These are phyloP conservation scores for Tulasnella sp. DNA, from an alignment of 768 basidiomycete genomes.

Conservation along the genomic window DNA sequence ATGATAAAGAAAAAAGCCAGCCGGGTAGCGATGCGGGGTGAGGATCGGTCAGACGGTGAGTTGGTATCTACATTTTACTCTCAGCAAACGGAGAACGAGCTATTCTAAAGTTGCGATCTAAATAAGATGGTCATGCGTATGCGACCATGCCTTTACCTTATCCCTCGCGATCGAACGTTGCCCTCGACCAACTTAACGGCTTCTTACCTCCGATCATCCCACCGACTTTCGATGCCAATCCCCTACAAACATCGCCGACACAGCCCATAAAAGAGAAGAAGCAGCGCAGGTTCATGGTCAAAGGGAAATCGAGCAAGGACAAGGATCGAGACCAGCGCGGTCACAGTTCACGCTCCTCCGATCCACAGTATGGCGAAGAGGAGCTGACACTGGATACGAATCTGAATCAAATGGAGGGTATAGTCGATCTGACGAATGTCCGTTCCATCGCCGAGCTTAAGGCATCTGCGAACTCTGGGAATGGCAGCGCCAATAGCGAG, in stretches of 20 bases:
- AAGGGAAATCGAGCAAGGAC: background rate
- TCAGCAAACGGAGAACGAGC: no score
- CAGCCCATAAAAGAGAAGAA: slow-evolving; percentile 7
- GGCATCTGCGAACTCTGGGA: background rate
- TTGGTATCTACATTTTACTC: background rate
- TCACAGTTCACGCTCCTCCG: background rate
- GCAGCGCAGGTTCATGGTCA: background rate
- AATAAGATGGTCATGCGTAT: slow-evolving; percentile 4
- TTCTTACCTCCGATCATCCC: background rate
- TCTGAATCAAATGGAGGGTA: slow-evolving; percentile 70
- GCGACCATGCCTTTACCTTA: slow-evolving; percentile 1
- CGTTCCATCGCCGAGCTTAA: slow-evolving; percentile 3
- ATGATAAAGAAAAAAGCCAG: slow-evolving; percentile 6
- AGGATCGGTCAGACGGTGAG: slow-evolving; percentile 1
- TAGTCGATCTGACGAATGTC: slow-evolving; percentile 42
- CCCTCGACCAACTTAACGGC: background rate
- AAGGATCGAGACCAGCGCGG: background rate
- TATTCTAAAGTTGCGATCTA: background rate
- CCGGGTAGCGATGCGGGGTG: background rate
- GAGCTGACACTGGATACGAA: slow-evolving; percentile 52
- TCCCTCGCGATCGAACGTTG: background rate
- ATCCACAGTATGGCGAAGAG: background rate
- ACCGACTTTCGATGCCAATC: background rate
- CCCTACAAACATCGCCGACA: background rate
- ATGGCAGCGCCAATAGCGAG: background rate